phyloP scores from a whole-genome alignment of 2,329 filamentous ascomycete genomes.

The Calonectria leucothoes region DNA sequence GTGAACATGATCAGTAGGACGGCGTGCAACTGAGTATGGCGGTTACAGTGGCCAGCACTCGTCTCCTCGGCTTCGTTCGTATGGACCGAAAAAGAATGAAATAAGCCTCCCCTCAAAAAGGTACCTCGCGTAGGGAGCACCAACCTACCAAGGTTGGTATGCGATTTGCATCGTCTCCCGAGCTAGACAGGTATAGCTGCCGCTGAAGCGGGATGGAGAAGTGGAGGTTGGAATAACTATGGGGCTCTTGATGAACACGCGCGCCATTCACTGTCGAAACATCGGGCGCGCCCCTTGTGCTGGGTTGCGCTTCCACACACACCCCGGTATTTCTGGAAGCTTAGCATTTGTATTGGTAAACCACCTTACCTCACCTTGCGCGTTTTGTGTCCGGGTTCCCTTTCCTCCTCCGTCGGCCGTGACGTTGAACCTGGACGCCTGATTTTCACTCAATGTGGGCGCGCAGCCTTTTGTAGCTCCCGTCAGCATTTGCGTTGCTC shows the following conservation, averaged over 20 bases:
- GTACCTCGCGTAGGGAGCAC: not conserved
- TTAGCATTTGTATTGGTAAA: slow-evolving; percentile 20
- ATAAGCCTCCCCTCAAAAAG: not conserved
- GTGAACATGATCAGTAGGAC: not conserved
- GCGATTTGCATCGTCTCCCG: not conserved
- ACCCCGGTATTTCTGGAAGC: not conserved
- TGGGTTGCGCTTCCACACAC: not conserved
- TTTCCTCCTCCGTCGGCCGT: not conserved
- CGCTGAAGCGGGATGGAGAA: slow-evolving; percentile 26
- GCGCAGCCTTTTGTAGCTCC: not conserved
- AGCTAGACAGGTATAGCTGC: slow-evolving; percentile 24
- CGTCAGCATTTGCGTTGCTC: slow-evolving; percentile 6
- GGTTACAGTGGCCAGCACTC: not conserved
- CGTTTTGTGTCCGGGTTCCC: not conserved
- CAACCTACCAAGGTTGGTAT: not conserved
- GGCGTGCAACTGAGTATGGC: not conserved
- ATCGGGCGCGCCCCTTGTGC: not conserved
- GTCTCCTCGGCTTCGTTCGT: not conserved
- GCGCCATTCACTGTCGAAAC: slow-evolving; percentile 18
- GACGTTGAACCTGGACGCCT: not conserved
- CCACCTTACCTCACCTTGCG: slow-evolving; percentile 3
- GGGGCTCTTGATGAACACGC: slow-evolving; percentile 20
- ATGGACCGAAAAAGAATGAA: not conserved
- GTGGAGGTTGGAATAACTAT: slow-evolving; percentile 15
- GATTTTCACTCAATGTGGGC: not conserved